Evolutionary conservation across 257 asterid species (phyloP).

Genomic region (Solanum etuberosum): DNA sequence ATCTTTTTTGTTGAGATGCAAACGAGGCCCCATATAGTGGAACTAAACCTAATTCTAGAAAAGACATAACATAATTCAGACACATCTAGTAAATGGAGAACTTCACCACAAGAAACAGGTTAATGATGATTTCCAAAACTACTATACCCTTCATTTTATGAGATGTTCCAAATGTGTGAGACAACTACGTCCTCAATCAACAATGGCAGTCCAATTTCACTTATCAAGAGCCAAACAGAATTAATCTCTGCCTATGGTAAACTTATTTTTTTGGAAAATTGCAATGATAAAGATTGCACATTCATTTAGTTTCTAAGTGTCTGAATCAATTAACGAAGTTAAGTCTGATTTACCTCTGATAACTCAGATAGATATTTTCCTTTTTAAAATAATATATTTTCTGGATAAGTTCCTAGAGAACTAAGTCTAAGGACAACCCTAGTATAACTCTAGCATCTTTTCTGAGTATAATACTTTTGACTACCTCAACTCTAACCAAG

Average conservation of each 20-base stretch:
- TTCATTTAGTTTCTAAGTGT: background rate
- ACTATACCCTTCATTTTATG: background rate
- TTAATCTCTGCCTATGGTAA: background rate
- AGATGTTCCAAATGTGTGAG: background rate
- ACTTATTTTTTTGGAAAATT: background rate
- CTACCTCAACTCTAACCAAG: background rate
- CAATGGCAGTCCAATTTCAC: background rate
- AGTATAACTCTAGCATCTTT: background rate
- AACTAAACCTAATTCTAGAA: background rate
- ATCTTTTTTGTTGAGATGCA: background rate
- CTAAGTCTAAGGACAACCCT: background rate
- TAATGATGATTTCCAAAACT: background rate
- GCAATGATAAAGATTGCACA: background rate
- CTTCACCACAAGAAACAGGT: background rate
- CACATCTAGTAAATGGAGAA: background rate
- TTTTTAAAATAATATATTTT: background rate
- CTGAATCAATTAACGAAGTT: background rate
- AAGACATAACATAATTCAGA: background rate
- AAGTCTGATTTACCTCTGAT: background rate
- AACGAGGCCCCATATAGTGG: background rate
- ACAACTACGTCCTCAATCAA: background rate
- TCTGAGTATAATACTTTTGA: background rate
- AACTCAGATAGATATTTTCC: background rate
- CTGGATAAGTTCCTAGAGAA: background rate
- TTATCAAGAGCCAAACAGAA: background rate